Percentiles rank a stretch among this genome's conserved stretches.
These are phyloP conservation scores for Magnusiomyces paraingens DNA, from an alignment of 1,139 yeast species.

Conservation along the genomic window DNA sequence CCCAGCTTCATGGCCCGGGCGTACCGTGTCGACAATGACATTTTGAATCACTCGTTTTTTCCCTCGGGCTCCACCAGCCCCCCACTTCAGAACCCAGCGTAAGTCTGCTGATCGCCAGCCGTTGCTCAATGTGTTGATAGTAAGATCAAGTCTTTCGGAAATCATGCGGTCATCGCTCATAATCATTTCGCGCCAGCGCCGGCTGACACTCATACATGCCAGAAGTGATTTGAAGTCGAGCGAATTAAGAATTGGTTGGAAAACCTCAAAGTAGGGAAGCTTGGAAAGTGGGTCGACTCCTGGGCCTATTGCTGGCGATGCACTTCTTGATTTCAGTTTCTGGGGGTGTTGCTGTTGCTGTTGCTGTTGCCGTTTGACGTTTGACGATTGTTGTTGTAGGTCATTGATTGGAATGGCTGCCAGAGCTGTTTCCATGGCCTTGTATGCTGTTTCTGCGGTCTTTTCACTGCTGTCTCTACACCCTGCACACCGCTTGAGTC, in stretches of 20 bases:
- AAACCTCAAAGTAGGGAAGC: constrained; percentile 1
- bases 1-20: not conserved
- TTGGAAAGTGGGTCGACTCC: not conserved
- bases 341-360: no score
- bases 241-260: not conserved
- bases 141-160: not conserved
- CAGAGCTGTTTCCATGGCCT: not conserved
- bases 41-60: not conserved
- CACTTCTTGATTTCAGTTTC: no score
- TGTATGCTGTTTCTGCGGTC: not conserved
- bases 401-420: not conserved
- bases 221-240: constrained; percentile 1
- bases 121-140: not conserved
- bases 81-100: not conserved
- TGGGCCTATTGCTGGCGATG: no score
- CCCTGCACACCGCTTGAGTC: not conserved
- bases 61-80: not conserved
- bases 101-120: constrained; percentile 1
- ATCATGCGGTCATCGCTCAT: not conserved
- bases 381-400: not conserved
- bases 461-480: not conserved
- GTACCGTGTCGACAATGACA: not conserved
- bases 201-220: not conserved
- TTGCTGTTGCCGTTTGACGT: not conserved
- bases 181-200: constrained; percentile 1